Evolutionary conservation across 805 yeast genomes (phyloP).

Genomic region (Helenozyma rhizophorensis): DNA sequence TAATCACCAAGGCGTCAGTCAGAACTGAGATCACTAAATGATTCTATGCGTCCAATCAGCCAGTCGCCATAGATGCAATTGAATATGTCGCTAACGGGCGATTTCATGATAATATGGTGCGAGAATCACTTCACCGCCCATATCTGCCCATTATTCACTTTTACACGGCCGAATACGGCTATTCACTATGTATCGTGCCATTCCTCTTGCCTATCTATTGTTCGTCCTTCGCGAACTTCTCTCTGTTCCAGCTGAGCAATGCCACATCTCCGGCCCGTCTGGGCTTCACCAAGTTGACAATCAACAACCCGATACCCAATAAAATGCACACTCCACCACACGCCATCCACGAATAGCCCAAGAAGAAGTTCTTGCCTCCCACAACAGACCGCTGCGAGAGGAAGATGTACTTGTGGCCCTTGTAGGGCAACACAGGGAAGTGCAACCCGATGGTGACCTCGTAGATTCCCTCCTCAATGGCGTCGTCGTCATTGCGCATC

Average conservation of each 20-base stretch:
- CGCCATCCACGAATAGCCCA: conserved; percentile 71
- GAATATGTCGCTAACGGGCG: too few relatives aligned
- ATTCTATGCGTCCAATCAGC: too few relatives aligned
- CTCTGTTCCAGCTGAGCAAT: conserved; percentile 69
- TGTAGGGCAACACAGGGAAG: conserved; percentile 69
- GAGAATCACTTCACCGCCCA: too few relatives aligned
- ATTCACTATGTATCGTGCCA: not conserved
- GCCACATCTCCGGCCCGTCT: conserved; percentile 70
- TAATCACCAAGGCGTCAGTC: too few relatives aligned
- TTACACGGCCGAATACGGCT: not conserved
- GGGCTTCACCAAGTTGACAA: conserved; percentile 57
- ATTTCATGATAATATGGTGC: too few relatives aligned
- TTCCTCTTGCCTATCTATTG: conserved; percentile 1
- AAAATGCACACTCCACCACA: conserved; percentile 68
- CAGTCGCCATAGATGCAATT: too few relatives aligned
- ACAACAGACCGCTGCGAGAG: conserved; percentile 66
- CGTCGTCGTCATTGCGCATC: conserved; percentile 56
- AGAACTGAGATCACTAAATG: too few relatives aligned
- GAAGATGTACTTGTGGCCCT: conserved; percentile 65
- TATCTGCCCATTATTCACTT: not conserved
- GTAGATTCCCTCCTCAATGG: conserved; percentile 54
- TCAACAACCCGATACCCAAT: conserved; percentile 48
- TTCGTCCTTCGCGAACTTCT: conserved; percentile 17
- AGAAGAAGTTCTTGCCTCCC: conserved; percentile 72
- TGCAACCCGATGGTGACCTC: conserved; percentile 66